Percentiles rank a stretch among this genome's conserved stretches.
Evolutionary conservation across 345 rosid genomes (phyloP).

Genomic region (Psidium friedrichsthalianum): DNA sequence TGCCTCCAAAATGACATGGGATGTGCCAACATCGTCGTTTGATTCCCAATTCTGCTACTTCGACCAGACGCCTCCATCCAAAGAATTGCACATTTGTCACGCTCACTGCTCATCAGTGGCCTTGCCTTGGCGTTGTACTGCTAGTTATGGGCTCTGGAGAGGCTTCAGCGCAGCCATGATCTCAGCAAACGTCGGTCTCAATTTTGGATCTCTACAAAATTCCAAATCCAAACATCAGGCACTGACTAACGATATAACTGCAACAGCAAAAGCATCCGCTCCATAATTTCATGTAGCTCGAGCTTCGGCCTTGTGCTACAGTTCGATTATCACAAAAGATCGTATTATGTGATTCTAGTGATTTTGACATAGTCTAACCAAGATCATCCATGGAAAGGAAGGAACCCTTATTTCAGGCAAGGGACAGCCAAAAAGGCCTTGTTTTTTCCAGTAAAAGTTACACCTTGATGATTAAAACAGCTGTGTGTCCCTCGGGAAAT

Average conservation of each 20-base stretch:
- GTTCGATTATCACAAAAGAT: background rate
- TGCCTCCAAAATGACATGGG: background rate
- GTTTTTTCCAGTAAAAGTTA: background rate
- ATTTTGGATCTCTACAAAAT: constrained; percentile 56
- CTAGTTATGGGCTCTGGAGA: constrained; percentile 59
- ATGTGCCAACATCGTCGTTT: background rate
- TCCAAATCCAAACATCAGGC: background rate
- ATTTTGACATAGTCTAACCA: background rate
- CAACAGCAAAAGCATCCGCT: background rate
- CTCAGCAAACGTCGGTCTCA: constrained; percentile 83
- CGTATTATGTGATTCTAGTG: background rate
- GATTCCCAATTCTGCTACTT: background rate
- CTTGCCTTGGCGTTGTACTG: constrained; percentile 29
- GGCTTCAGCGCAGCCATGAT: constrained; percentile 84
- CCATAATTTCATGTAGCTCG: background rate
- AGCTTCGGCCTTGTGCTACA: background rate
- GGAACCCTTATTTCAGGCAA: background rate
- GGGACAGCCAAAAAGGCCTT: background rate
- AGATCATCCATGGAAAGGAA: background rate
- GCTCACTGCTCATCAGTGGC: background rate
- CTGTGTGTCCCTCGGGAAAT: background rate
- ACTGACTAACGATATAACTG: background rate
- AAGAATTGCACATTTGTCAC: rapidly evolving
- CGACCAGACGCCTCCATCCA: background rate
- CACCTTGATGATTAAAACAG: background rate